Evolutionary conservation across 208 protist genomes (phyloP).

Genomic region (Phytomonas francai): DNA sequence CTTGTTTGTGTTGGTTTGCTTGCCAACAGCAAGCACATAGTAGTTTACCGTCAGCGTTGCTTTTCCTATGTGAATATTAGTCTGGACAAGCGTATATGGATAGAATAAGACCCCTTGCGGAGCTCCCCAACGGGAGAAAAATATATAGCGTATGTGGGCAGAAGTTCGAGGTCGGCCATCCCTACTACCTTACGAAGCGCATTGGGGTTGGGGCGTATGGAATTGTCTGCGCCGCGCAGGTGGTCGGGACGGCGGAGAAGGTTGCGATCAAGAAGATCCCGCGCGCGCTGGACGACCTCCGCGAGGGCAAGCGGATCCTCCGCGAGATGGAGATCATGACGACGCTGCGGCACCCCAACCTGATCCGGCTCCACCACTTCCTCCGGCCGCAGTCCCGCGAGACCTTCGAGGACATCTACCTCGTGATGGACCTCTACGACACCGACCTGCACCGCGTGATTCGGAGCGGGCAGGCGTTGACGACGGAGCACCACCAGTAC

Average conservation of each 20-base stretch:
- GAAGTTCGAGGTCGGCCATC: slow-evolving; percentile 74
- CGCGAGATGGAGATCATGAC: slow-evolving; percentile 95
- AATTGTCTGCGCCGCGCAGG: slow-evolving; percentile 72
- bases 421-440: slow-evolving; percentile 91
- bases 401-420: slow-evolving; percentile 85
- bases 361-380: slow-evolving; percentile 86
- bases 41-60: slow-evolving; percentile 8
- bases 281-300: slow-evolving; percentile 92
- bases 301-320: slow-evolving; percentile 95
- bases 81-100: slow-evolving; percentile 4
- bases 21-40: background rate
- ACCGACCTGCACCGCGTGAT: slow-evolving; percentile 98
- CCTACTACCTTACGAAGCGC: slow-evolving; percentile 71
- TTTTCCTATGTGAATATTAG: background rate
- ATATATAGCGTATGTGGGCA: slow-evolving; percentile 79
- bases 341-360: slow-evolving; percentile 91
- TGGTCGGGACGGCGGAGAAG: slow-evolving; percentile 22
- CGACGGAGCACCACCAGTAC: slow-evolving; percentile 97
- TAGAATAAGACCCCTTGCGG: slow-evolving; percentile 23
- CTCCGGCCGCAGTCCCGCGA: slow-evolving; percentile 56
- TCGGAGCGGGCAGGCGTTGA: slow-evolving; percentile 88
- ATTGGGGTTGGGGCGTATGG: slow-evolving; percentile 84
- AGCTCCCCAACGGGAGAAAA: slow-evolving; percentile 53
- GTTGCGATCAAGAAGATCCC: slow-evolving; percentile 98
- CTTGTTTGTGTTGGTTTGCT: slow-evolving; percentile 19